Conservation (phyloP, 1,139 yeast species). For the Suhomyces taliae region DNA sequence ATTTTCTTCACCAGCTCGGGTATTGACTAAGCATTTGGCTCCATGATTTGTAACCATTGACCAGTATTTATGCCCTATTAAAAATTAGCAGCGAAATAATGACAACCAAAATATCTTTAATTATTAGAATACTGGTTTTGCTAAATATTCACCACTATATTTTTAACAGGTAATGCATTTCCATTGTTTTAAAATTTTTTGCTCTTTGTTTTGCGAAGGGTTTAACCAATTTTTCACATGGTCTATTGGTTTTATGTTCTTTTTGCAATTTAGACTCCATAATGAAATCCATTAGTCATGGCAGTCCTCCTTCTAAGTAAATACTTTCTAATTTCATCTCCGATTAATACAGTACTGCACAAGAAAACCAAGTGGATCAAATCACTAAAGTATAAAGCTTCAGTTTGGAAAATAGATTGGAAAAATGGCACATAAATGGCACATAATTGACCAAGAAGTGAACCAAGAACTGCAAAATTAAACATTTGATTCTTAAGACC, state of each 20-base stretch:
- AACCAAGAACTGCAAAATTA: slow-evolving; percentile 88
- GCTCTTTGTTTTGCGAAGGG: too few species aligned
- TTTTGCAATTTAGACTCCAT: slow-evolving; percentile 10
- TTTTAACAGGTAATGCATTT: too few species aligned
- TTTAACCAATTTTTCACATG: not conserved
- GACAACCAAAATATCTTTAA: too few species aligned
- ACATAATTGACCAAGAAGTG: slow-evolving; percentile 86
- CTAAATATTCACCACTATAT: too few species aligned
- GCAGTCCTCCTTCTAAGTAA: slow-evolving; percentile 14
- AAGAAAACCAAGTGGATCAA: slow-evolving; percentile 58
- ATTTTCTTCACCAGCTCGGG: too few species aligned
- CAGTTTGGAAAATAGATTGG: slow-evolving; percentile 91
- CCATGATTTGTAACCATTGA: too few species aligned
- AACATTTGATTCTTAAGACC: slow-evolving; percentile 88
- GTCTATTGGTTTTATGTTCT: not conserved
- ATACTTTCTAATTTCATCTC: slow-evolving; percentile 77
- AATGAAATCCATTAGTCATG: slow-evolving; percentile 9
- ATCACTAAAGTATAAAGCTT: slow-evolving; percentile 73
- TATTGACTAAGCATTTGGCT: too few species aligned
- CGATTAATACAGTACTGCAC: slow-evolving; percentile 80
- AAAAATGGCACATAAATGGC: slow-evolving; percentile 92
- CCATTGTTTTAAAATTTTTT: too few species aligned
- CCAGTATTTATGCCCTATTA: too few species aligned
- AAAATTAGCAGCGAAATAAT: too few species aligned
- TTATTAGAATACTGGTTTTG: too few species aligned